A percentile compares a stretch with the other conserved stretches of the same genome.
Conservation (phyloP, 2,329 filamentous ascomycete genomes). For the Calonectria naviculata region DNA sequence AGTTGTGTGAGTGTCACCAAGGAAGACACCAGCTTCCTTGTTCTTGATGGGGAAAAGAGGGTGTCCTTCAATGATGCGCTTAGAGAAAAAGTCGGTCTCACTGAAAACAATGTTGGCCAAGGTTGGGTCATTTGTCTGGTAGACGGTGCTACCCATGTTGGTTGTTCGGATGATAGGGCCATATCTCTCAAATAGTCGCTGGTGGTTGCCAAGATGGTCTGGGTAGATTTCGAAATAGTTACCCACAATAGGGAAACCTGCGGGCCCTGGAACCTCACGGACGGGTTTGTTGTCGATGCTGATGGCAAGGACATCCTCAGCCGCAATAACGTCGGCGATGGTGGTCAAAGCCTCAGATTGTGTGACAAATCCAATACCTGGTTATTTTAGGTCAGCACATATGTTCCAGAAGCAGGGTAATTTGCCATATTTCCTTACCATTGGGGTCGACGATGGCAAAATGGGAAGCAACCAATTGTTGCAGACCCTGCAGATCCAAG, state of each 20-base stretch:
- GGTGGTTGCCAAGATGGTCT: slow-evolving; percentile 67
- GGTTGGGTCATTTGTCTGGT: slow-evolving; percentile 62
- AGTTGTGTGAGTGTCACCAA: slow-evolving; percentile 62
- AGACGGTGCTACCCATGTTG: slow-evolving; percentile 61
- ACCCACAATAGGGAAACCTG: slow-evolving; percentile 60
- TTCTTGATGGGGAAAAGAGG: slow-evolving; percentile 57
- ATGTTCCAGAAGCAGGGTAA: neutral
- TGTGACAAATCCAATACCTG: neutral
- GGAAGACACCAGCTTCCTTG: slow-evolving; percentile 55
- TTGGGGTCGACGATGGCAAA: neutral
- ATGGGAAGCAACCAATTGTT: neutral
- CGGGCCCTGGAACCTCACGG: slow-evolving; percentile 61
- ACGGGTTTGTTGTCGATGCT: slow-evolving; percentile 61
- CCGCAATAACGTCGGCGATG: neutral
- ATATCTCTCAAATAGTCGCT: slow-evolving; percentile 63
- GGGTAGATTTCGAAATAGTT: slow-evolving; percentile 67
- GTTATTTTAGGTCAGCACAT: neutral
- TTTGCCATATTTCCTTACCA: neutral
- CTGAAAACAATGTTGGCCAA: slow-evolving; percentile 57
- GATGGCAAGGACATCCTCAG: slow-evolving; percentile 50
- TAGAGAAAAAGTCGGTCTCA: slow-evolving; percentile 65
- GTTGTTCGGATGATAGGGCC: slow-evolving; percentile 63
- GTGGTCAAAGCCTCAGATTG: neutral
- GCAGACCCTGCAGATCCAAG: neutral
- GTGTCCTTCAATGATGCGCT: slow-evolving; percentile 62